Evolutionary conservation across 2,329 filamentous ascomycete species (phyloP).

Genomic region (Graphium sp.): DNA sequence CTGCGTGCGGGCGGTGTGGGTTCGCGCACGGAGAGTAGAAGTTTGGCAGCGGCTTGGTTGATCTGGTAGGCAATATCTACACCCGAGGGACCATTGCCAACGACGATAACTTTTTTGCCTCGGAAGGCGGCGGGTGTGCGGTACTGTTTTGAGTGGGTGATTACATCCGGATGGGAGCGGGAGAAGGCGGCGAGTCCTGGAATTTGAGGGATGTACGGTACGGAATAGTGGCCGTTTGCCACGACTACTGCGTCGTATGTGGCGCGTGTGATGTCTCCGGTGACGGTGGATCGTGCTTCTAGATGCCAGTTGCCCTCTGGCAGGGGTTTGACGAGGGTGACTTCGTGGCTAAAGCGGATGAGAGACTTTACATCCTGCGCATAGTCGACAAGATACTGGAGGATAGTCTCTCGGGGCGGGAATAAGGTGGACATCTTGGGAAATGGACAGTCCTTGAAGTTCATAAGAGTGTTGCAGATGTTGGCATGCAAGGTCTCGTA

Average conservation of each 20-base stretch:
- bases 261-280: slow-evolving; percentile 18
- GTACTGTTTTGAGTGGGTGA: slow-evolving; percentile 70
- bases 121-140: slow-evolving; percentile 45
- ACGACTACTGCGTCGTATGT: slow-evolving; percentile 61
- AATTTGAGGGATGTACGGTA: slow-evolving; percentile 49
- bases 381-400: slow-evolving; percentile 59
- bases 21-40: slow-evolving; percentile 44
- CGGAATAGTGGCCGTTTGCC: slow-evolving; percentile 59
- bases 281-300: slow-evolving; percentile 30
- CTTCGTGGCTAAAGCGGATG: slow-evolving; percentile 54
- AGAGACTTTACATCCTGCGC: slow-evolving; percentile 48
- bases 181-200: slow-evolving; percentile 43
- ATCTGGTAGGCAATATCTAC: slow-evolving; percentile 73
- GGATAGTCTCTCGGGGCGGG: slow-evolving; percentile 53
- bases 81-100: slow-evolving; percentile 74
- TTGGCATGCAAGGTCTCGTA: slow-evolving; percentile 78
- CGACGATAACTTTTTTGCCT: slow-evolving; percentile 60
- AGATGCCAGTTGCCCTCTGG: slow-evolving; percentile 39
- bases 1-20: slow-evolving; percentile 26
- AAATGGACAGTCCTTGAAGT: slow-evolving; percentile 56
- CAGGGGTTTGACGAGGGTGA: slow-evolving; percentile 35
- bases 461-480: slow-evolving; percentile 69
- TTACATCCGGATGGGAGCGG: slow-evolving; percentile 35
- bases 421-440: slow-evolving; percentile 50
- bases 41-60: slow-evolving; percentile 35